Evolutionary conservation across 78 protist genomes (phyloP), one percentile per base, ranked within the genome.

Genomic region (Speleostelium caveatum): DNA sequence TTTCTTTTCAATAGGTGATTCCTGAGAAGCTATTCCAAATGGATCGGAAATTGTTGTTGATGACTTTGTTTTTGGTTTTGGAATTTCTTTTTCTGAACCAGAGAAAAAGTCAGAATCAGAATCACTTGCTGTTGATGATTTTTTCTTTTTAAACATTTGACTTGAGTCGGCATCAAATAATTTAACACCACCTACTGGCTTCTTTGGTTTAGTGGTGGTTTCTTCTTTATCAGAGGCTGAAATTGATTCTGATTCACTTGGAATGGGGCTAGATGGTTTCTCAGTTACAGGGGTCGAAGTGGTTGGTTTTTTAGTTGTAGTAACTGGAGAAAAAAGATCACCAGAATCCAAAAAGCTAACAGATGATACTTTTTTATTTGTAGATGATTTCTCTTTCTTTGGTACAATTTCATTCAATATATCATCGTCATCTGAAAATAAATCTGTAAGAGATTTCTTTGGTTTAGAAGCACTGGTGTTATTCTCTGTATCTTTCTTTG

Each of bases 171-270:
- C 91, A 45, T 83, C 91, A 45, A 83, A 83, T 36, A 83, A 59
- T 69, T 83, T 83, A 56, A 83, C 91, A 42, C 91, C 91, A 59
- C 91, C 91, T 10, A 83, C 72, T 60, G 91, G 91, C 60, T 83
- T 83, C 91, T 83, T 83, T 24, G 69, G 16, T 22, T 45, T 49
- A 7, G 45, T 32, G 16, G 69, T 16, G 22, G 75, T 8, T 14
- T 66, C 66, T 49, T 38, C 36, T 35, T 67, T 69, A 38, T 51
- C 12, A 22, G 38, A 59, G 21, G 79, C 26, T 59, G 73, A 33
- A n/a, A 39, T 42, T 32, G 49, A 42, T 42, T 66, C 19, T 69
- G 73, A 56, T 21, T 69, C 32, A 22, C 19, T 38, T 35, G 63
- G 38, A 16, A 39, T 5, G 2, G 61, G 1, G 3, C n/a, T 0